Evolutionary conservation across 2,329 filamentous ascomycete genomes (phyloP), one percentile per base, ranked within the genome.

Genomic region (Fusarium sp.): DNA sequence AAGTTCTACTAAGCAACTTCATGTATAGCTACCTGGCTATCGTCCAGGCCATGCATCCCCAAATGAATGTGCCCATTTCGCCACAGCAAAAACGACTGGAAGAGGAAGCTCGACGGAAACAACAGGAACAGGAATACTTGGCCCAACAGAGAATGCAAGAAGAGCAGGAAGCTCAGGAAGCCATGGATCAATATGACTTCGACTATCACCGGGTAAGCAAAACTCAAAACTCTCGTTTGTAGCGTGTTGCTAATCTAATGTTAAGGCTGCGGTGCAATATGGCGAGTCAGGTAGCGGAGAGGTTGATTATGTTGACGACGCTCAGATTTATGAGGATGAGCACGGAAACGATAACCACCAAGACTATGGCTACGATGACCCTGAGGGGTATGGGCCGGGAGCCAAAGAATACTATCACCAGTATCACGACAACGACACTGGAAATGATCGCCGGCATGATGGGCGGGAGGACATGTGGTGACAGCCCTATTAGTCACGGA

Each of bases 11-110:
- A 72, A 98, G 94, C 81, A 99, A 99, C 80, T 99, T 99, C 81
- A 99, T 99, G 96, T 99, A 99, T 82, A 96, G 94, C 60, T 99
- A 99, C 79, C 87, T 99, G 70, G 96, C 96, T 67, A 99, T 98
- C 80, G 96, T 99, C 47, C 96, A 99, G 81, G 94, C 97, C 76
- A 98, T 98, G 93, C 96, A 99, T 79, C 96, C 96, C 45, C 93
- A 97, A 77, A 93, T 98, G 82, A 93, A 97, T 75, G 90, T 97
- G 45, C 93, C 93, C n/a, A 88, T 92, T 37, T 94, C 92, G 18
- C 90, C 92, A 37, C 93, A 94, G 74, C 90, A 92, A 77, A 88
- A 88, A 76, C 84, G 85, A 55, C 80, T 88, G 55, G 87, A 89
- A 65, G 86, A 89, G 57, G 86, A 87, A 71, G 81, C 84, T 51